These are phyloP conservation scores for Anethum foeniculum DNA, from an alignment of 140 eudicot genomes.

Conservation along the genomic window DNA sequence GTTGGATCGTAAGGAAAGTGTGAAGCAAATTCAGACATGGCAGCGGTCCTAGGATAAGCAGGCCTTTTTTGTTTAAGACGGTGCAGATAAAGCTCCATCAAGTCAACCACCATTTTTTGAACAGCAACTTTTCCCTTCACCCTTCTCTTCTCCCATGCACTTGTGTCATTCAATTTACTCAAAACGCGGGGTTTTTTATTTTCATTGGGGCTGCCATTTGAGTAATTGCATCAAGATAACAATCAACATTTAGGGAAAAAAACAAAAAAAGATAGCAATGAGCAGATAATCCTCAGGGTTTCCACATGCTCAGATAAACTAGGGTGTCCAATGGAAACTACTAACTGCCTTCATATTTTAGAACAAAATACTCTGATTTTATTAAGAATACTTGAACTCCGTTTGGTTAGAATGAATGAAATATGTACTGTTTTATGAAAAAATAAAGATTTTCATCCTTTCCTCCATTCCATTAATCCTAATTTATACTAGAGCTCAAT, in stretches of 20 bases:
- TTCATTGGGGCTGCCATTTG: slow-evolving; percentile 72
- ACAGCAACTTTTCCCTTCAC: slow-evolving; percentile 92
- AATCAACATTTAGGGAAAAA: background rate
- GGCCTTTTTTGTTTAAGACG: slow-evolving; percentile 80
- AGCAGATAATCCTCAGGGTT: background rate
- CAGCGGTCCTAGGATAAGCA: slow-evolving; percentile 61
- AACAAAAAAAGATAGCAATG: background rate
- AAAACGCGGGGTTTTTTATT: slow-evolving; percentile 60
- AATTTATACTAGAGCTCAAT: background rate
- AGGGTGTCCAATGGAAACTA: background rate
- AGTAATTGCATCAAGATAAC: background rate
- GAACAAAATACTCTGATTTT: background rate
- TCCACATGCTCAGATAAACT: background rate
- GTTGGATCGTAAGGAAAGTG: slow-evolving; percentile 80
- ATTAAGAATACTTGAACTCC: background rate
- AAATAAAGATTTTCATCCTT: background rate
- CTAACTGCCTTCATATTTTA: background rate
- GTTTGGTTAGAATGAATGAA: background rate
- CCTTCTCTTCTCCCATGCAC: slow-evolving; percentile 91
- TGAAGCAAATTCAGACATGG: slow-evolving; percentile 68
- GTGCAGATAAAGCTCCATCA: slow-evolving; percentile 90
- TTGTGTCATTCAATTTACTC: slow-evolving; percentile 85
- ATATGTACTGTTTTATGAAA: background rate
- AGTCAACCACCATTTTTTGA: slow-evolving; percentile 94
- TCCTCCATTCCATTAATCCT: background rate